Percentiles rank a stretch among this genome's conserved stretches.
These are phyloP conservation scores for Rosa multiflora DNA, from an alignment of 306 rosid species.

Conservation along the genomic window DNA sequence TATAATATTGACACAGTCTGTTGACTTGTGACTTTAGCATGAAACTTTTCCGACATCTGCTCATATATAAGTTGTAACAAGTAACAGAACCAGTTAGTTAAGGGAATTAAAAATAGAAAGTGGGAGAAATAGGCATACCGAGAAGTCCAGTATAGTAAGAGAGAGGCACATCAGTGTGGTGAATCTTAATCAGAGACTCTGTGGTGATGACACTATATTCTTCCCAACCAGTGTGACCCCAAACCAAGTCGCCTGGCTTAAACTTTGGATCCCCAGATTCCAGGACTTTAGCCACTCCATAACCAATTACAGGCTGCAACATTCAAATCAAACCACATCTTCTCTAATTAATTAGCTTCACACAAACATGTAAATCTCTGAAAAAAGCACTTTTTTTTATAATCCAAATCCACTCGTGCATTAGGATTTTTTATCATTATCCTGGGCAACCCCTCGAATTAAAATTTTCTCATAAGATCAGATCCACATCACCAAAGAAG, in stretches of 20 bases:
- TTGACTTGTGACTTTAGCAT: background rate
- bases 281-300: slow-evolving; percentile 53
- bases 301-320: slow-evolving; percentile 42
- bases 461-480: background rate
- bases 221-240: slow-evolving; percentile 73
- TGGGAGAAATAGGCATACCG: slow-evolving; percentile 31
- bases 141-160: slow-evolving; percentile 67
- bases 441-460: background rate
- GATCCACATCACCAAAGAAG: background rate
- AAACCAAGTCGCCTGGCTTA: slow-evolving; percentile 50
- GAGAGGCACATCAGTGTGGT: slow-evolving; percentile 59
- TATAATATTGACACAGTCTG: background rate
- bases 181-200: slow-evolving; percentile 40
- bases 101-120: background rate
- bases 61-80: too few species aligned
- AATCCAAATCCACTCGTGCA: background rate
- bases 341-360: background rate
- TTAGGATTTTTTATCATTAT: background rate
- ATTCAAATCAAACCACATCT: background rate
- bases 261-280: slow-evolving; percentile 54
- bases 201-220: slow-evolving; percentile 45
- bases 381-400: background rate
- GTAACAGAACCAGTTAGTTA: background rate
- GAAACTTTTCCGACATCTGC: background rate
- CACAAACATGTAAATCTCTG: background rate